Evolutionary conservation across 768 basidiomycete species (phyloP), one percentile per base, ranked within the genome.

Genomic region (Psilocybe sp.): DNA sequence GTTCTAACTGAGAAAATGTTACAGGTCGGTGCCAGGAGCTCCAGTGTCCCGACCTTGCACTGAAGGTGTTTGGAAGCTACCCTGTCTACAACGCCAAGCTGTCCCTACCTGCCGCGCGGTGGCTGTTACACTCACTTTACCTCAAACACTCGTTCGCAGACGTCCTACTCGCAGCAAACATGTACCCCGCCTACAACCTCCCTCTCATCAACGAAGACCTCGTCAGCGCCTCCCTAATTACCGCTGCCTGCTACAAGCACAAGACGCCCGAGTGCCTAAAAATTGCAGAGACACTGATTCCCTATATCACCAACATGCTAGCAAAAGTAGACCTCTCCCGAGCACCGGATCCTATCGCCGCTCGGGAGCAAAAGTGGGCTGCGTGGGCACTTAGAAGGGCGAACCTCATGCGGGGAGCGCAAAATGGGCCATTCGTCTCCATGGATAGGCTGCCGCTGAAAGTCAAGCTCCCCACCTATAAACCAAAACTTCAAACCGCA

Each of bases 11-110:
- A 23, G 15, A 13, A 20, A 23, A 8, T 40, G 11, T 23, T 44
- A 20, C 44, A 89, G 85, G 78, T 18, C 85, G 86, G 8, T 87
- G 84, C 47, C 70, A 77, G 51, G 75, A 84, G 57, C 73, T 87
- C 1, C 60, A 66, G 12, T 80, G 79, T 49, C 79, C 81, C 3
- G 57, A 66, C 19, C 73, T 87, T 35, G 83, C 84, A 3, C 67
- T 89, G 11, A 67, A 76, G 32, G 77, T 85, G 16, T 84, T 85
- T 59, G 77, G 79, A 16, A 68, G 87, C 59, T 84, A 76, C 49
- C 69, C 81, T 12, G 82, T 81, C 60, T 85, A 87, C 62, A 76
- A 78, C 44, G 55, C 87, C 14, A 62, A 69, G 16, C 70, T 87
- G 12, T 76, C 79, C 2, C 66, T 79, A 9, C 54, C 68, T 0